Base-by-base conservation (phyloP, 352 stramenopile species). In the Phytophthora citrophthora region DNA sequence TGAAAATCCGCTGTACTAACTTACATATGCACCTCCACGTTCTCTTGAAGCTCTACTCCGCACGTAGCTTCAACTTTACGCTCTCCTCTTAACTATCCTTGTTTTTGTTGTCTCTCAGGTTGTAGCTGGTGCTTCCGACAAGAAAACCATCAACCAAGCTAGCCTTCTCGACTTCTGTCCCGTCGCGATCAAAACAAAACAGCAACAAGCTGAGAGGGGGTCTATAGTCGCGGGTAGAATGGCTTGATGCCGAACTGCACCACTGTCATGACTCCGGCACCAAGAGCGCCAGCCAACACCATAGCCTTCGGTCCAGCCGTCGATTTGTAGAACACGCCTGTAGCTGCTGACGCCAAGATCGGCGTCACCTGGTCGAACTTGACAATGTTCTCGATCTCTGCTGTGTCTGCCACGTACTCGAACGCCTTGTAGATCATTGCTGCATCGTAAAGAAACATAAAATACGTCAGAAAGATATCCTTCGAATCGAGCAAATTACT, bases 401-500 rank as follows among this genome's bases (percentile, higher is more conserved):
- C 79, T 43, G 86, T 86, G 68, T 95, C 88, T 3, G 74, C 84
- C 36, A 85, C 74, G 58, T 91, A 91, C 75, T 95, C 85, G 49
- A 94, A 91, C 13, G 79, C 82, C 72, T 93, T 94, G 76, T 95
- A 95, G 63, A 95, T 91, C 61, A 95, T 82, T 11, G 88, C 88
- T 94, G 40, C 16, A 64, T 7, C 2, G 51, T 16, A 50, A 11
- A 62, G 41, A 56, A 45, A 43, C 56, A 62, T 26, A 51, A 43
- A 24, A 55, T 50, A 40, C 6, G 64, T 60, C 36, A 55, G n/a
- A 44, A 71, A 15, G 27, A 6, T 20, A 16, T 47, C 27, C 51
- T 26, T 40, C 10, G 5, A 27, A 39, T 50, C 23, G 51, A 10
- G 29, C 29, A 32, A 29, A 32, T 4, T 1, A 32, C 29, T 1